These are phyloP conservation scores for Puccinia polysora DNA, from an alignment of 1,284 basidiomycete species.

Conservation along the genomic window DNA sequence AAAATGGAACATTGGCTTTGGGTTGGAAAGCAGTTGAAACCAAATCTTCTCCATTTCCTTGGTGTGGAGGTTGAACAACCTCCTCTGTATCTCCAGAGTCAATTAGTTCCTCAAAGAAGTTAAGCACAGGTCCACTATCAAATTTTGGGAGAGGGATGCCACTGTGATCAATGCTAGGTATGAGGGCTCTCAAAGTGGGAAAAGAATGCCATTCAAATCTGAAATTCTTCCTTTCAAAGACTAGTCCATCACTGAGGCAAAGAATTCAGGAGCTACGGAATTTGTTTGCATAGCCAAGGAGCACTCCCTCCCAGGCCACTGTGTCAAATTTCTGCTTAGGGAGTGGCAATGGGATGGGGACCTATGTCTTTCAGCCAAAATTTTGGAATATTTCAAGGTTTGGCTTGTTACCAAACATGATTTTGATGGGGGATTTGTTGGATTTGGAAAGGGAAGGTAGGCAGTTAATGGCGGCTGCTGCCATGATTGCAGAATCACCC, in stretches of 20 bases:
- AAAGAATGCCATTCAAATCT: not conserved
- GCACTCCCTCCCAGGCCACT: not conserved
- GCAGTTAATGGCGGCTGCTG: not conserved
- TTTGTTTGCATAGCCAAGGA: not conserved
- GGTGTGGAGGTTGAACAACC: too few species aligned
- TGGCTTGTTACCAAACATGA: not conserved
- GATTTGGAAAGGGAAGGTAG: not conserved
- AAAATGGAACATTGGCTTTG: too few species aligned
- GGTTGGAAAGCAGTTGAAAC: too few species aligned
- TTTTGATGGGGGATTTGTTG: not conserved
- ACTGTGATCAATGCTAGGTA: not conserved
- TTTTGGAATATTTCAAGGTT: not conserved
- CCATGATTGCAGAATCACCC: not conserved
- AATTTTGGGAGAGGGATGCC: too few species aligned
- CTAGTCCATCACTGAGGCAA: not conserved
- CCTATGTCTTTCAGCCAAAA: not conserved
- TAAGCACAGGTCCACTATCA: too few species aligned
- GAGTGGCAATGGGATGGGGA: not conserved
- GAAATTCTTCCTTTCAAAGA: not conserved
- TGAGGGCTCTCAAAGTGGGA: not conserved
- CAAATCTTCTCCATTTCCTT: too few species aligned
- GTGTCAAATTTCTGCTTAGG: not conserved
- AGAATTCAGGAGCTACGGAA: not conserved
- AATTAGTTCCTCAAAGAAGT: too few species aligned
- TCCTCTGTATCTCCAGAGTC: too few species aligned